These are phyloP conservation scores for Mycena chlorophos DNA, from an alignment of 768 basidiomycete genomes.

Conservation along the genomic window DNA sequence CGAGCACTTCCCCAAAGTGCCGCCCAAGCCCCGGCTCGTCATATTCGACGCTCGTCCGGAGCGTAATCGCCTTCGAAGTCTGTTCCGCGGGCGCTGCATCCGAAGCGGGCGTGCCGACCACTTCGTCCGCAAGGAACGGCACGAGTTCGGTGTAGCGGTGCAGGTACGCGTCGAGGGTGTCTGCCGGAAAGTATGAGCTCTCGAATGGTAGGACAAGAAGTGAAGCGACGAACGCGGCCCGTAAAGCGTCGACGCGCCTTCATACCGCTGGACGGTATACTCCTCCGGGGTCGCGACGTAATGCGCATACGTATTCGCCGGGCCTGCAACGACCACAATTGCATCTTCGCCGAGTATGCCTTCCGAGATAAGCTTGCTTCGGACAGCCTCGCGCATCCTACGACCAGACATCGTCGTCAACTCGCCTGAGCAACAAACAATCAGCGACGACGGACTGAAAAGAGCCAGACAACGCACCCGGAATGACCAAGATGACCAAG, in stretches of 20 bases:
- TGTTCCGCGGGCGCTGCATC: conserved; percentile 50
- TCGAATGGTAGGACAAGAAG: not conserved
- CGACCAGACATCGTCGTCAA: conserved; percentile 82
- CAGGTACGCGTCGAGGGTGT: conserved; percentile 55
- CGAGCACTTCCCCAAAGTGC: conserved; percentile 45
- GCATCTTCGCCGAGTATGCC: conserved; percentile 66
- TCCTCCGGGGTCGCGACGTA: conserved; percentile 75
- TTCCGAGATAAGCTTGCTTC: conserved; percentile 60
- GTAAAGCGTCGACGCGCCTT: conserved; percentile 79
- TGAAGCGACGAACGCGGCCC: conserved; percentile 63
- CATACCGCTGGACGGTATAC: conserved; percentile 74
- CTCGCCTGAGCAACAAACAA: conserved; percentile 47
- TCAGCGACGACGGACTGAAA: no score
- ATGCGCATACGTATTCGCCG: conserved; percentile 77
- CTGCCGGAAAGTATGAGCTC: conserved; percentile 25
- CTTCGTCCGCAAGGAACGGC: conserved; percentile 40
- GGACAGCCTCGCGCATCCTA: conserved; percentile 69
- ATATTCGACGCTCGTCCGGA: conserved; percentile 46
- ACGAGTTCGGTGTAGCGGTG: conserved; percentile 52
- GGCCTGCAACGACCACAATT: conserved; percentile 76
- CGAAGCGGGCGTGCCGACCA: conserved; percentile 35
- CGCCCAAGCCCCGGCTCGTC: conserved; percentile 42
- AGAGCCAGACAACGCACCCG: not conserved
- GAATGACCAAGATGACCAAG: conserved; percentile 41
- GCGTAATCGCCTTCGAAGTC: conserved; percentile 44